These are phyloP conservation scores for Fraxinus excelsior DNA, from an alignment of 257 asterid genomes.

Conservation along the genomic window DNA sequence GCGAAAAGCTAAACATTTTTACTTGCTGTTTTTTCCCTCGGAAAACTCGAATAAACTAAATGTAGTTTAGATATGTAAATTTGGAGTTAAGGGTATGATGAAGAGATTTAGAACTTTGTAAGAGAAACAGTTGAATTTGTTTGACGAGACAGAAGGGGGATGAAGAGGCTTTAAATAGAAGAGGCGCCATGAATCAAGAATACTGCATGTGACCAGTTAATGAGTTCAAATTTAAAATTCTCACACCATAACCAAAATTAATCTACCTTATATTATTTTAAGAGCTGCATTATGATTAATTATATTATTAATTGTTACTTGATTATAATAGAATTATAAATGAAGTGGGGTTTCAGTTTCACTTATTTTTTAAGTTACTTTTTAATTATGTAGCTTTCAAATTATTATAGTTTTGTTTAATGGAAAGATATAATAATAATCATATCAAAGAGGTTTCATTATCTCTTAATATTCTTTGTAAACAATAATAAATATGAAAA, in stretches of 20 bases:
- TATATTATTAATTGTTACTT: too few species aligned
- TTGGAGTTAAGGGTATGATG: neutral
- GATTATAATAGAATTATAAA: too few species aligned
- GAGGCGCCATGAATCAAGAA: neutral
- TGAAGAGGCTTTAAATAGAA: neutral
- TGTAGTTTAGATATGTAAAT: neutral
- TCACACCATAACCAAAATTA: neutral
- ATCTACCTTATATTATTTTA: neutral
- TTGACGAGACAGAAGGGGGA: neutral
- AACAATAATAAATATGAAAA: neutral
- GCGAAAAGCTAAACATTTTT: slow-evolving; percentile 1
- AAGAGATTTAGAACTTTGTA: neutral
- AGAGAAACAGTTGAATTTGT: neutral
- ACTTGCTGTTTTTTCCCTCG: neutral
- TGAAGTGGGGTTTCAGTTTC: neutral
- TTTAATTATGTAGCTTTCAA: neutral
- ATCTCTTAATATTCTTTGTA: neutral
- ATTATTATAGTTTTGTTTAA: slow-evolving; percentile 1
- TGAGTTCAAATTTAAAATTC: neutral
- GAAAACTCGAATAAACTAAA: too few species aligned
- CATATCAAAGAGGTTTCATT: neutral
- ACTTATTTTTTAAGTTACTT: neutral
- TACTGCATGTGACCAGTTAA: neutral
- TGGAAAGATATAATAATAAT: neutral
- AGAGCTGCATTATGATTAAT: neutral